phyloP scores from a whole-genome alignment of 805 yeast genomes.

The Spathaspora hagerdaliae region DNA sequence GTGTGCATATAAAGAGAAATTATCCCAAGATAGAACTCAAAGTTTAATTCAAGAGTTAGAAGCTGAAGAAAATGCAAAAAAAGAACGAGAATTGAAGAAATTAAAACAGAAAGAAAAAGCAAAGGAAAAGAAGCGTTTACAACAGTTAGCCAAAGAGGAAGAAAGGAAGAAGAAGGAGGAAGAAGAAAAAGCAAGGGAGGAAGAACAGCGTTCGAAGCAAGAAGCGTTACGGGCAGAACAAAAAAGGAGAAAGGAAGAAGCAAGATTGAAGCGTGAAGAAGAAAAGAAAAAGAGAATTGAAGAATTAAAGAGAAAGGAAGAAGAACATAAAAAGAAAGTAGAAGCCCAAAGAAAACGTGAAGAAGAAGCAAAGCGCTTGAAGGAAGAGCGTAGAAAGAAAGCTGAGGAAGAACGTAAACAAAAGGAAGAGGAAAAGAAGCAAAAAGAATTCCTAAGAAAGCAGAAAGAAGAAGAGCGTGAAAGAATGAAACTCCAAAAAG shows the following conservation, averaged over 20 bases:
- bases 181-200: slow-evolving; percentile 39
- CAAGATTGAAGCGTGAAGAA: slow-evolving; percentile 39
- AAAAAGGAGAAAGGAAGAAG: slow-evolving; percentile 35
- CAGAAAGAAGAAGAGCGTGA: slow-evolving; percentile 13
- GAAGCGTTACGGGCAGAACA: slow-evolving; percentile 36
- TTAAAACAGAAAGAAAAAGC: slow-evolving; percentile 63
- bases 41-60: slow-evolving; percentile 65
- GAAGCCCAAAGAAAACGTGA: slow-evolving; percentile 27
- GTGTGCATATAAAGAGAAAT: slow-evolving; percentile 72
- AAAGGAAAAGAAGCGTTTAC: slow-evolving; percentile 62
- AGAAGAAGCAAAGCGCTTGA: slow-evolving; percentile 21
- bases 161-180: slow-evolving; percentile 54
- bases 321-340: slow-evolving; percentile 26
- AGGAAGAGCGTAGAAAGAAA: slow-evolving; percentile 22
- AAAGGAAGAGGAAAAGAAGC: slow-evolving; percentile 21
- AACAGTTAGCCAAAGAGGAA: slow-evolving; percentile 61
- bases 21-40: slow-evolving; percentile 69
- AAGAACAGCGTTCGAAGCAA: slow-evolving; percentile 24
- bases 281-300: slow-evolving; percentile 45
- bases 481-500: slow-evolving; percentile 7
- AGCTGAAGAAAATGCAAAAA: slow-evolving; percentile 61
- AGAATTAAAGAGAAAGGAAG: slow-evolving; percentile 28
- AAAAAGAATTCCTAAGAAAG: slow-evolving; percentile 12
- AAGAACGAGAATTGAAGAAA: slow-evolving; percentile 64
- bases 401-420: slow-evolving; percentile 20